Evolutionary conservation across 2,329 filamentous ascomycete species (phyloP), one percentile per base, ranked within the genome.

Genomic region (Fusarium siculi): DNA sequence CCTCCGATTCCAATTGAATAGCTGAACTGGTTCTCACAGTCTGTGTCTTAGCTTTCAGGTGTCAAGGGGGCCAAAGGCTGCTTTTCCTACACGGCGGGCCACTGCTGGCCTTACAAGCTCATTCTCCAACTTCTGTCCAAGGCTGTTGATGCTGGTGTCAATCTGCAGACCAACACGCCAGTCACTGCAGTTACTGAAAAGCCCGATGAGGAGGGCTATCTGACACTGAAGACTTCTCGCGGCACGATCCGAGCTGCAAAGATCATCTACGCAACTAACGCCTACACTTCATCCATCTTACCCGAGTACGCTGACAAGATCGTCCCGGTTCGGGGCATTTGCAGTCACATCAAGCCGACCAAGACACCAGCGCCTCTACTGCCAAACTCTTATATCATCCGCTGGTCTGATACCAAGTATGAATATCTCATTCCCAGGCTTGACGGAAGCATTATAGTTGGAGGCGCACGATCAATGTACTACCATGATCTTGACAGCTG

Each of bases 331-430:
- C 8, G 60, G 23, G 60, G 60, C 4, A 63, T 63, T 4, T 63
- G 60, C 19, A 63, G 60, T 4, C 54, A 63, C n/a, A 63, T 63
- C 12, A 34, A 49, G 12, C 60, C 60, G 1, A 21, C 16, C 6
- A 60, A 42, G 7, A 42, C 3, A 7, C 34, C 25, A 1, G 43
- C 36, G 2, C 36, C 54, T 1, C 36, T 34, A 3, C 36, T 63
- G 0, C 36, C 43, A 0, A 63, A 60, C 4, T 63, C 60, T 1
- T 63, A 63, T 0, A 63, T 63, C 0, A 59, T 63, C 42, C 60
- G 60, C 16, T 63, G 60, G 60, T 60, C 60, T 11, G 60, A 63
- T 21, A 63, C 60, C 5, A 34, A 63, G 16, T 63, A 49, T 16
- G 60, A 63, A 9, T 63, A 63, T 15, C 34, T 63, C 9, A 49